phyloP scores from a whole-genome alignment of 768 basidiomycete species.

The Candolleomyces aberdarensis region DNA sequence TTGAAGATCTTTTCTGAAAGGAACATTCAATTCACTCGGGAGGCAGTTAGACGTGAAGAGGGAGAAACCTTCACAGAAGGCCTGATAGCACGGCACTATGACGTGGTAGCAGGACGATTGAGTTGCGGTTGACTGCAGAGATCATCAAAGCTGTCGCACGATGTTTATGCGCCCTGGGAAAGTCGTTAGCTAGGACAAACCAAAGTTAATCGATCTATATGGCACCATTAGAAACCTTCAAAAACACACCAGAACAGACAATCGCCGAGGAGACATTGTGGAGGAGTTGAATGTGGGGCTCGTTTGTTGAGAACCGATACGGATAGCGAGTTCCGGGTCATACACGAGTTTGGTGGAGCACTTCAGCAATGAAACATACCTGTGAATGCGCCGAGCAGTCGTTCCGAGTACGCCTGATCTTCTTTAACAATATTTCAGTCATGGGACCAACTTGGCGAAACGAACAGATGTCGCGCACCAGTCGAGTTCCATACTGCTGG shows the following conservation, averaged over 20 bases:
- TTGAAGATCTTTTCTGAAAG: neutral
- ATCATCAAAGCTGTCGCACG: neutral
- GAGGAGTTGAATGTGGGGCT: neutral
- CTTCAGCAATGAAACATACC: neutral
- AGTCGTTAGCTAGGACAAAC: too few relatives aligned
- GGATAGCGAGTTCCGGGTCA: neutral
- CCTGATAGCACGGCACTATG: neutral
- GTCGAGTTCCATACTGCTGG: neutral
- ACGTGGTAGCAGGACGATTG: neutral
- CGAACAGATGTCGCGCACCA: neutral
- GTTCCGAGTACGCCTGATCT: neutral
- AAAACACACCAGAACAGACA: too few relatives aligned
- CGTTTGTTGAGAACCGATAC: neutral
- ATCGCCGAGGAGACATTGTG: too few relatives aligned
- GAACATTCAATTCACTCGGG: neutral
- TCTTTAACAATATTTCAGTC: slow-evolving; percentile 1
- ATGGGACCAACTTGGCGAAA: neutral
- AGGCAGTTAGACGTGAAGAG: neutral
- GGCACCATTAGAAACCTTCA: too few relatives aligned
- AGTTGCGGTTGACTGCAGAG: neutral
- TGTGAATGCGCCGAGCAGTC: neutral
- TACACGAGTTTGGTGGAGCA: neutral
- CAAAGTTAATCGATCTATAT: too few relatives aligned
- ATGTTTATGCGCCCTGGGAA: neutral
- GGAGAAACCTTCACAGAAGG: slow-evolving; percentile 1